Evolutionary conservation across 768 basidiomycete species (phyloP), one percentile per base, ranked within the genome.

Genomic region (Lyophyllum shimeji): DNA sequence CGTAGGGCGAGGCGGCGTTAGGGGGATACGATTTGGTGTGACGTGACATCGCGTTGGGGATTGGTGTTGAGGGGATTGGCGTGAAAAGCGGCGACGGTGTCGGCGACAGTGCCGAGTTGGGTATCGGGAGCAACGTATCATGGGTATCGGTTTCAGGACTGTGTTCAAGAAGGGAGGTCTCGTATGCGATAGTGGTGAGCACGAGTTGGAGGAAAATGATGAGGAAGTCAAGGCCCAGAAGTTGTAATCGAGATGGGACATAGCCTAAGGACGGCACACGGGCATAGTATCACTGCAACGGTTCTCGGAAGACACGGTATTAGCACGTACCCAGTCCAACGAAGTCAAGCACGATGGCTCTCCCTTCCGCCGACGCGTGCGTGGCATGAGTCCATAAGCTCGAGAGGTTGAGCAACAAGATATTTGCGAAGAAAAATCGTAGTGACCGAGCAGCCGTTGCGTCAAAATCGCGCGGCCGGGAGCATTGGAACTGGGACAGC

Each of bases 311-410:
- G 54, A 25, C 13, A 40, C 43, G 12, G 37, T 29, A 43, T 21
- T 47, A 34, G 18, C 11, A 77, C 85, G 48, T 62, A 91, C 90
- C 82, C 76, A 84, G 77, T 52, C 90, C 90, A 55, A 92, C 80
- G 64, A 92, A 92, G 67, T 92, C 90, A 57, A 93, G 82, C 31
- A 93, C 69, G 63, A 90, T 70, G 9, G 81, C 74, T 61, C 85
- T 77, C n/a, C 84, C 83, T 53, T 85, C 80, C 25, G 76, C 67
- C 50, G 81, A 71, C 4, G 81, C 80, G 37, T 76, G 68, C 27
- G 73, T 75, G 52, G 79, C 74, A 62, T 93, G 90, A 33, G 71
- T 73, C 82, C 85, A 89, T 34, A 92, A 57, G 59, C 77, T 81
- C 29, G 82, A 77, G 33, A 74, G 58, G 58, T 90, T 90, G 70